These are phyloP conservation scores for Chrysopogon serrulatus DNA, from an alignment of 176 grass and related monocot genomes.

Conservation along the genomic window DNA sequence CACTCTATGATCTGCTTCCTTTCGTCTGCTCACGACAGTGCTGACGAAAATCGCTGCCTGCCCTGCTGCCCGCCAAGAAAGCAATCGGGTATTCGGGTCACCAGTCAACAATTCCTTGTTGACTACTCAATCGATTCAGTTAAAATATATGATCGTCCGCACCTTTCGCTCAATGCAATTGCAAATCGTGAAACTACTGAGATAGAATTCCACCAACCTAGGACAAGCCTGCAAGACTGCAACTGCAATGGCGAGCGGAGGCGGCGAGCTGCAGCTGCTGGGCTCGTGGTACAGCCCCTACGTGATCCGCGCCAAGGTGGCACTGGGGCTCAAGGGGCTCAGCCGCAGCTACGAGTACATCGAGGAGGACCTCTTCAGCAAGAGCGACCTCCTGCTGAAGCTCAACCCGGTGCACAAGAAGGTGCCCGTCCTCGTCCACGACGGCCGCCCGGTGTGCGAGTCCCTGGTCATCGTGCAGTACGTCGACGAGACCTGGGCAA, in stretches of 20 bases:
- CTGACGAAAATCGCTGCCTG: too few relatives aligned
- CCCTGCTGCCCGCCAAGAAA: too few relatives aligned
- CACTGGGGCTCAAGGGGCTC: background rate
- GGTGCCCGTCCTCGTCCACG: conserved; percentile 47
- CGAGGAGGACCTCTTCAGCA: background rate
- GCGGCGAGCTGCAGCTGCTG: background rate
- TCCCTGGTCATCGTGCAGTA: conserved; percentile 38
- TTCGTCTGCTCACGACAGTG: too few relatives aligned
- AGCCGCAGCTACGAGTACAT: background rate
- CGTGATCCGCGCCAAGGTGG: background rate
- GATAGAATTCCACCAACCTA: background rate
- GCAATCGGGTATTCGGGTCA: too few relatives aligned
- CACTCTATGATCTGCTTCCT: too few relatives aligned
- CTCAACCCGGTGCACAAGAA: conserved; percentile 43
- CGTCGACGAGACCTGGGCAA: conserved; percentile 29
- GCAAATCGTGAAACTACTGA: background rate
- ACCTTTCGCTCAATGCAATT: too few relatives aligned
- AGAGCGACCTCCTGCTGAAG: background rate
- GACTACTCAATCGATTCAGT: too few relatives aligned
- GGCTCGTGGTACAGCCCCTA: background rate
- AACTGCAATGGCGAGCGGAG: background rate
- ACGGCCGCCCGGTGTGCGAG: conserved; percentile 35
- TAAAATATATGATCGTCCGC: too few relatives aligned
- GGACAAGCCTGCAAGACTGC: too few relatives aligned
- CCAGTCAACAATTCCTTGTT: too few relatives aligned